Conservation (phyloP, 495 filamentous ascomycete genomes). For the Saxophila tyrrhenica region DNA sequence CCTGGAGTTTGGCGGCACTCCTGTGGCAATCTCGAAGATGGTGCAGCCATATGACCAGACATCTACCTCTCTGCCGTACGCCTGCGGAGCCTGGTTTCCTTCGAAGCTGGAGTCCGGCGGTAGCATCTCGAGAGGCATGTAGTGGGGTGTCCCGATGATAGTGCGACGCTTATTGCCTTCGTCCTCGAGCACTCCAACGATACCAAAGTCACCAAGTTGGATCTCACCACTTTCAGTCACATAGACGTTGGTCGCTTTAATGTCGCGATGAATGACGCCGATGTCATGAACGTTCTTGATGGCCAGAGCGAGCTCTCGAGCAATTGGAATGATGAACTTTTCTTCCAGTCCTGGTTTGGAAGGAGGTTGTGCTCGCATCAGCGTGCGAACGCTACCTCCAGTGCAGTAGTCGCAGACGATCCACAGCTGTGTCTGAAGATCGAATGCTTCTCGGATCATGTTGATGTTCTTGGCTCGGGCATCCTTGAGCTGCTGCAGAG, state of each 20-base stretch:
- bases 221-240: conserved; percentile 77
- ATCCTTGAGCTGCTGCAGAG: conserved; percentile 74
- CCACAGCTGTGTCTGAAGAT: conserved; percentile 83
- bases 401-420: conserved; percentile 92
- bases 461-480: conserved; percentile 84
- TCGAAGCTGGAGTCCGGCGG: conserved; percentile 31
- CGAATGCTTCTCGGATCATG: conserved; percentile 72
- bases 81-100: conserved; percentile 29
- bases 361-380: conserved; percentile 41
- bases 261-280: conserved; percentile 89
- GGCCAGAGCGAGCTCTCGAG: conserved; percentile 75
- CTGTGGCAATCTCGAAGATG: conserved; percentile 82
- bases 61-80: conserved; percentile 65
- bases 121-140: conserved; percentile 86
- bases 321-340: conserved; percentile 78
- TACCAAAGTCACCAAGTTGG: conserved; percentile 92
- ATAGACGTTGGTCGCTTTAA: conserved; percentile 91
- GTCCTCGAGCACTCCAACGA: conserved; percentile 76
- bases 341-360: conserved; percentile 51
- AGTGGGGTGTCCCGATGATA: conserved; percentile 88
- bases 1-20: conserved; percentile 55
- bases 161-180: conserved; percentile 79
- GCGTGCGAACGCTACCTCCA: conserved; percentile 85
- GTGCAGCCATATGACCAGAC: conserved; percentile 95
- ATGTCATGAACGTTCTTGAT: conserved; percentile 80